phyloP scores from a whole-genome alignment of 1,139 yeast genomes.

The Blastobotrys proliferans region DNA sequence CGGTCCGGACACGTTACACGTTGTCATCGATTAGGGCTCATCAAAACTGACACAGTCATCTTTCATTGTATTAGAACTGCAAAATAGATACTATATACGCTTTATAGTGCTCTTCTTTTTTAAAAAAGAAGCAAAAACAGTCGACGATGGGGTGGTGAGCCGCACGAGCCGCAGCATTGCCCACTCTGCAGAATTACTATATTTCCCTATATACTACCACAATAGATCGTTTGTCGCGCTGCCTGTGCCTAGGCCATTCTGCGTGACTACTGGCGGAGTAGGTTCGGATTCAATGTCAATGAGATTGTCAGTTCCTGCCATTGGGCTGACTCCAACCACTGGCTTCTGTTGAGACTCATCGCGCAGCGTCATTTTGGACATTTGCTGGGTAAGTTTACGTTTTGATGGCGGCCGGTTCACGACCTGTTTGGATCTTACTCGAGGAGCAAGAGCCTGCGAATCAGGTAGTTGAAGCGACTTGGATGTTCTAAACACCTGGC shows the following conservation, averaged over 20 bases:
- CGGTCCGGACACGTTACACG: too few species aligned
- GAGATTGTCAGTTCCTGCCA: too few species aligned
- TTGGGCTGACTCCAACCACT: too few species aligned
- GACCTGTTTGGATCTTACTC: constrained; percentile 20
- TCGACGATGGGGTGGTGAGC: too few species aligned
- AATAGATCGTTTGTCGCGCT: constrained; percentile 22
- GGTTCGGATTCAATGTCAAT: too few species aligned
- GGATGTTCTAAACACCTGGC: constrained; percentile 68
- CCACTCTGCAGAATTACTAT: too few species aligned
- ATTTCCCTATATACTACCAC: constrained; percentile 20
- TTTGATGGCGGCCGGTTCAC: constrained; percentile 1
- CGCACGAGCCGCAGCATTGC: too few species aligned
- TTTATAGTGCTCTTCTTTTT: too few species aligned
- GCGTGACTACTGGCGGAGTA: constrained; percentile 19
- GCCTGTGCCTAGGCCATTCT: constrained; percentile 23
- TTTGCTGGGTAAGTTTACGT: neutral
- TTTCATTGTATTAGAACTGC: too few species aligned
- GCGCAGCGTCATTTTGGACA: constrained; percentile 7
- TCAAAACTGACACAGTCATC: too few species aligned
- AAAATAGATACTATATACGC: constrained; percentile 2
- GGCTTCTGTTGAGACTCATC: neutral
- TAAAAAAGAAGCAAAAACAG: too few species aligned
- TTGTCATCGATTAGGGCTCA: too few species aligned
- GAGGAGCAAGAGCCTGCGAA: constrained; percentile 59
- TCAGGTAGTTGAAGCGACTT: constrained; percentile 49